Evolutionary conservation across 2,329 filamentous ascomycete genomes (phyloP), one percentile per base, ranked within the genome.

Genomic region (Endoconidiophora polonica): DNA sequence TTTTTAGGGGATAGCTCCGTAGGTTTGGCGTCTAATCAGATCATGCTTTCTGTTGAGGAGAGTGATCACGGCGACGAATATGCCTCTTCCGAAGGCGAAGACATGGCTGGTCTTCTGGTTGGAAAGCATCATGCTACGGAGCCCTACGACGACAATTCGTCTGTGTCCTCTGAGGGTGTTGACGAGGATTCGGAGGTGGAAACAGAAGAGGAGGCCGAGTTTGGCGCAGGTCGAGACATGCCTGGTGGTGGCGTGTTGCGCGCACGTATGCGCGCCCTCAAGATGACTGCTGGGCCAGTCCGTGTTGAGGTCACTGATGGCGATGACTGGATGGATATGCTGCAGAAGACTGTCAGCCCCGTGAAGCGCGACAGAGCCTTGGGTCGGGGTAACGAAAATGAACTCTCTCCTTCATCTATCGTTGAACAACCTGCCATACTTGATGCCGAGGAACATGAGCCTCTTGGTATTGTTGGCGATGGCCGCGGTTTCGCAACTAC

Each of bases 1-100:
- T 90, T 91, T 90, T 88, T 88, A 84, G 85, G 81, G 77, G 75
- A 81, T 72, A 80, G 83, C 80, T 88, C 83, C 79, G 82, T 80
- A 79, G 83, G 81, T 83, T 83, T 80, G 66, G 71, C 73, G 68
- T 77, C 73, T 66, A 73, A 73, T 59, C 70, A 73, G 57, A 68
- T 74, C 63, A 68, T 76, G 63, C 69, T 66, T 66, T 77, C 67
- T 65, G 62, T 79, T 56, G 74, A 78, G 58, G 79, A 82, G 61
- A 77, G 80, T 64, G 54, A 58, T 55, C 73, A 77, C 66, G 83
- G 80, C 64, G 74, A 80, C 62, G 83, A 83, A 77, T 86, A 86
- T 74, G 83, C 80, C 64, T 76, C 76, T 71, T 76, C 70, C 63
- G 75, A 78, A 63, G 75, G 77, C 60, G 75, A 81, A 68, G 77